Base-by-base conservation (phyloP, 208 protist species). In the Trypanosoma melophagium region DNA sequence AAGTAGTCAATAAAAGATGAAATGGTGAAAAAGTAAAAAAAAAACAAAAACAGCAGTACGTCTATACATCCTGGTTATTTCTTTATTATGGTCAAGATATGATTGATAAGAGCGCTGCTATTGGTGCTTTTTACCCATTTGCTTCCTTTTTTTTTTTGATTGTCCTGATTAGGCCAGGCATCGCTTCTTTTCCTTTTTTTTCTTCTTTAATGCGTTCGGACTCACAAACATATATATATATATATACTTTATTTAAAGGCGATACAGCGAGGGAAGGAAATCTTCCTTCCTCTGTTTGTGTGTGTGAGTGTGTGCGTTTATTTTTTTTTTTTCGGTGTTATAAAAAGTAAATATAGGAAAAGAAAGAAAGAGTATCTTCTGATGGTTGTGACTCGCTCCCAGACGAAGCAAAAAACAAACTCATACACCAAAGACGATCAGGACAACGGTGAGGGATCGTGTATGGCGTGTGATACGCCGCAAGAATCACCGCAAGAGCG, bases 351-450 rank as follows among this genome's bases (percentile, higher is more conserved):
- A 19, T 0, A 10, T 19, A 21, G 41, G 28, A 17, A 49, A 35
- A 35, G 5, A 35, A 35, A 35, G 5, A 35, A 35, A 5, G 28
- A 35, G 28, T 1, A 35, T 35, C 28, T 35, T 35, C 28, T 35
- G 28, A 81, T 81, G 76, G 76, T 81, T 25, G 56, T 74, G 10
- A 81, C 76, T 31, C 76, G 76, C 40, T 77, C 76, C 8, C 71
- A 77, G 67, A 50, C 64, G 4, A 66, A 21, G 25, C 28, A 45
- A 19, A 22, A 35, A 35, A 35, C 28, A 35, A 35, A 35, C 28
- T 35, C 28, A 35, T 35, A 7, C 28, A 35, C 28, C 28, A 35
- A 45, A n/a, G 40, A 35, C 16, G 19, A 47, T 21, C 19, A 24
- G 2, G 31, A 58, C 10, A 59, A 55, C 40, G 22, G 44, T 22